These are phyloP conservation scores for Petunia axillaris DNA, from an alignment of 257 asterid genomes.

Conservation along the genomic window DNA sequence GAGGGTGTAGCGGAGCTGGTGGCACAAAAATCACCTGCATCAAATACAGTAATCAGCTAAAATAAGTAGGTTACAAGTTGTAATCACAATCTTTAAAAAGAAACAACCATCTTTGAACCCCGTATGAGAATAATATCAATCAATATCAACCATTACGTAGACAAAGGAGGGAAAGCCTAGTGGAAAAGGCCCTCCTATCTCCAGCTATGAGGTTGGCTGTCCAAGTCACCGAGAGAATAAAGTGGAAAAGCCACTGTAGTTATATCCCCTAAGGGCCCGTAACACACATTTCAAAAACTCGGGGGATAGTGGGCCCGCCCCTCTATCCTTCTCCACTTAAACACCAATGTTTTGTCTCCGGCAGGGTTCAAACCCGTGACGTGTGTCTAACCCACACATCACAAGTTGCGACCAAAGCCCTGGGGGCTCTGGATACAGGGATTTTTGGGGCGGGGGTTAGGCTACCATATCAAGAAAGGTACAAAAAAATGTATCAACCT, in stretches of 20 bases:
- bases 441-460: background rate
- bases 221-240: background rate
- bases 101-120: background rate
- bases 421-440: background rate
- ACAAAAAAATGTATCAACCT: conserved; percentile 33
- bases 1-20: conserved; percentile 83
- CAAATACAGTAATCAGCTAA: conserved; percentile 12
- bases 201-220: background rate
- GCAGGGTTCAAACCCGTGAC: no score
- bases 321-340: no score
- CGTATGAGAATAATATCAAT: background rate
- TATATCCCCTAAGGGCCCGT: no score
- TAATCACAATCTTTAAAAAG: background rate
- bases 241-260: background rate
- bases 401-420: no score
- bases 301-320: no score
- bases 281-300: no score
- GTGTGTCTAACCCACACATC: no score
- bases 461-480: background rate
- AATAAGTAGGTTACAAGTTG: conserved; percentile 1
- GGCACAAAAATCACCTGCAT: conserved; percentile 75
- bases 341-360: no score
- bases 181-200: background rate
- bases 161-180: background rate
- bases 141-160: background rate